Evolutionary conservation across 1,139 yeast species (phyloP).

Genomic region (Scheffersomyces segobiensis): DNA sequence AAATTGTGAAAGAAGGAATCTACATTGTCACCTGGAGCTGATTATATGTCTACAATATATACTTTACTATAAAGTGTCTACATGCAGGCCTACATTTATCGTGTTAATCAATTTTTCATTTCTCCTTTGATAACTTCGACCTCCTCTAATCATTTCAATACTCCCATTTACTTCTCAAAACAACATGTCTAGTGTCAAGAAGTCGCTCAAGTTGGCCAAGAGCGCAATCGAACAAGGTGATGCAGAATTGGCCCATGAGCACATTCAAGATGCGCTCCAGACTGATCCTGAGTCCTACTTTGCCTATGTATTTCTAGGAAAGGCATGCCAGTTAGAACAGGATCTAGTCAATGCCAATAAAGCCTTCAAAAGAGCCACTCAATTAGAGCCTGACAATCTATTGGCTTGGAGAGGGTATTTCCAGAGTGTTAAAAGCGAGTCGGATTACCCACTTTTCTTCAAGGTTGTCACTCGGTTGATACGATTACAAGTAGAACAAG

Average conservation of each 20-base stretch:
- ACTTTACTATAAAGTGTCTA: no score
- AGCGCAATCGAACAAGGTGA: conserved; percentile 57
- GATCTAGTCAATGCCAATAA: conserved; percentile 44
- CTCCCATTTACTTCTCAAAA: background rate
- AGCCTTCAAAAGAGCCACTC: conserved; percentile 58
- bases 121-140: background rate
- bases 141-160: background rate
- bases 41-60: no score
- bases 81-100: no score
- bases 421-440: conserved; percentile 27
- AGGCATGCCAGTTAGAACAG: conserved; percentile 49
- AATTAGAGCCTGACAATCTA: conserved; percentile 52
- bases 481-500: conserved; percentile 29
- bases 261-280: conserved; percentile 51
- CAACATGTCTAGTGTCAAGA: conserved; percentile 32
- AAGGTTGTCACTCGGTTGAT: conserved; percentile 33
- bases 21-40: no score
- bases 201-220: conserved; percentile 58
- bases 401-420: conserved; percentile 84
- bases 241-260: conserved; percentile 56
- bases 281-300: conserved; percentile 60
- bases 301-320: conserved; percentile 67
- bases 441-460: conserved; percentile 50
- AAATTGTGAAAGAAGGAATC: no score
- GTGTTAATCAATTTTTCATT: background rate